Evolutionary conservation across 345 rosid genomes (phyloP), one percentile per base, ranked within the genome.

Genomic region (Iberis pinnata): DNA sequence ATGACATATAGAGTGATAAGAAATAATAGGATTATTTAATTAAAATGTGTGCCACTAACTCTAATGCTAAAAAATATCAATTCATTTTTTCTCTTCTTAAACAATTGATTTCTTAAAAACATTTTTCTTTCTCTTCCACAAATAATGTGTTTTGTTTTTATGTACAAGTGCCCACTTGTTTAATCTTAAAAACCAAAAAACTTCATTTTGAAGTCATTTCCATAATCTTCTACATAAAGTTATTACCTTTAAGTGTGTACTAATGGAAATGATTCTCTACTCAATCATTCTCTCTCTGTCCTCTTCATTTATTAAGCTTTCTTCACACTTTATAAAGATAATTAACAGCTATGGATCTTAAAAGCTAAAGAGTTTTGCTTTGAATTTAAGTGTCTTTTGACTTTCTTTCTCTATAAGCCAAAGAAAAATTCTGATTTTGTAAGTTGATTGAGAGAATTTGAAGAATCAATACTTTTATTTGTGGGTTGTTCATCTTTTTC

Each of bases 291-390:
- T 29, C n/a, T 48, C 63, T 55, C 58, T 40, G 2, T 45, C 33
- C 25, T 8, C 42, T 43, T 43, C 59, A 58, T 58, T 36, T 43
- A 65, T 36, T 43, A 58, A 65, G 58, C 42, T 25, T 50, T 58
- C 70, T 65, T 51, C 70, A 65, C 60, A 58, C 64, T 58, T 58
- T 58, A n/a, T 65, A 26, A 51, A 65, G 64, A 51, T 45, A 65
- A 65, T 50, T 65, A 65, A 58, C 64, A 58, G 64, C 39, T 59
- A 58, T 64, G 71, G 70, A 46, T 43, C 56, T 16, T 56, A 12
- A 47, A 65, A 50, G 64, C 22, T 40, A n/a, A 49, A 35, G 58
- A 20, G 5, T 53, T 53, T 60, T 54, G 67, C 72, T 67, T 67
- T 61, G 46, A 54, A 18, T 41, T 67, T 67, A 67, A 67, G 67